Conservation (phyloP, 768 basidiomycete species). For the Gloeostereum incarnatum region DNA sequence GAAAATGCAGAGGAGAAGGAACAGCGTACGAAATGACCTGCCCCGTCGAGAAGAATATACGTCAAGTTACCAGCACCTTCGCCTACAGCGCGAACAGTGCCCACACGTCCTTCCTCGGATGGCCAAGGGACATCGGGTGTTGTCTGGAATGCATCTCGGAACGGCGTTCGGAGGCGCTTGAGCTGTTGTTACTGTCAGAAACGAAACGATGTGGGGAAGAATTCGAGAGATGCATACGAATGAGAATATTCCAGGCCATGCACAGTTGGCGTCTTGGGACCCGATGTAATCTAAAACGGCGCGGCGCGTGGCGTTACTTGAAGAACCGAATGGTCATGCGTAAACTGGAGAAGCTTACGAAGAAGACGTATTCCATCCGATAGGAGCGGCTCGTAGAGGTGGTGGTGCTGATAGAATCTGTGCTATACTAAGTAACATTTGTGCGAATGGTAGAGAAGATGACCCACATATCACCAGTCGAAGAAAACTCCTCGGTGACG, state of each 20-base stretch:
- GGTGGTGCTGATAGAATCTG: constrained; percentile 11
- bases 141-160: constrained; percentile 16
- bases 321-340: neutral
- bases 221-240: too few species aligned
- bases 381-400: constrained; percentile 16
- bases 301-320: too few species aligned
- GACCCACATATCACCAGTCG: constrained; percentile 13
- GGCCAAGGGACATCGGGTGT: constrained; percentile 20
- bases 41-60: constrained; percentile 18
- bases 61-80: constrained; percentile 24
- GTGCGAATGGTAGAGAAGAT: neutral
- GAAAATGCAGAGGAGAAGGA: neutral
- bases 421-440: too few species aligned
- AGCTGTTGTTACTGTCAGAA: too few species aligned
- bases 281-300: constrained; percentile 17
- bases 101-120: constrained; percentile 9
- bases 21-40: constrained; percentile 21
- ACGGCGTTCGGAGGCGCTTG: constrained; percentile 15
- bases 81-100: constrained; percentile 17
- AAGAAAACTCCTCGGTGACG: constrained; percentile 8
- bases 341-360: constrained; percentile 11
- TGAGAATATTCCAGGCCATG: constrained; percentile 19
- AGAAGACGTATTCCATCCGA: constrained; percentile 18
- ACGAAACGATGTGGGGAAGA: too few species aligned
- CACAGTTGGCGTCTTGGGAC: constrained; percentile 18